phyloP scores from a whole-genome alignment of 1,284 basidiomycete species.

The Athelia psychrophila region DNA sequence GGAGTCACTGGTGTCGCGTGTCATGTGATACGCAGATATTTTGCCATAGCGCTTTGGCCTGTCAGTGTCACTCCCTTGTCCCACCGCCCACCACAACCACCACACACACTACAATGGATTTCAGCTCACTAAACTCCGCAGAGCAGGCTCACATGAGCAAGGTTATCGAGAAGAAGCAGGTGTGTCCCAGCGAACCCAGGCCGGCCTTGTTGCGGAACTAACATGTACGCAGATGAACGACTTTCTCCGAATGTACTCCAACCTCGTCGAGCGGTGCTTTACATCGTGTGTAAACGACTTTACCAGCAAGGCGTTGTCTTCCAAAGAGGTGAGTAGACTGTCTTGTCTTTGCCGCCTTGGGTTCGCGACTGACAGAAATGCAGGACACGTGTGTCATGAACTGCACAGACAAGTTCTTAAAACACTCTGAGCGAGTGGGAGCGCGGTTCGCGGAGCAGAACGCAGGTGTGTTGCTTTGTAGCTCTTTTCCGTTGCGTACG shows the following conservation, averaged over 20 bases:
- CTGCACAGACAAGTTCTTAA: constrained; percentile 93
- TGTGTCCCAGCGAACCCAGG: constrained; percentile 29
- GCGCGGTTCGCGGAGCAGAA: constrained; percentile 90
- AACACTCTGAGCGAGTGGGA: constrained; percentile 94
- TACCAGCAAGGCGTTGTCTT: constrained; percentile 89
- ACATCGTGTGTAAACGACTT: constrained; percentile 95
- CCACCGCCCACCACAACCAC: too few relatives aligned
- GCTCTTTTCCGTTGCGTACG: not conserved
- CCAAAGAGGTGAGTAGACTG: constrained; percentile 76
- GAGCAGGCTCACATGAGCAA: constrained; percentile 91
- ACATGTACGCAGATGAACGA: constrained; percentile 84
- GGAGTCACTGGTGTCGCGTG: too few relatives aligned
- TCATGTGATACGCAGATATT: too few relatives aligned
- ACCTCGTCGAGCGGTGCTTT: constrained; percentile 95
- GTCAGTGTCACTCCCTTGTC: too few relatives aligned
- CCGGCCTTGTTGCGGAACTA: not conserved
- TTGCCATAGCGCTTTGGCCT: too few relatives aligned
- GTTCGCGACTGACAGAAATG: constrained; percentile 3
- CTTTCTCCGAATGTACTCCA: constrained; percentile 95
- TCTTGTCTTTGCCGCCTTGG: constrained; percentile 7
- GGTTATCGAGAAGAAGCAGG: constrained; percentile 94
- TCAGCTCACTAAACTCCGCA: constrained; percentile 78
- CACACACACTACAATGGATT: constrained; percentile 80
- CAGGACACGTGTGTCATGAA: constrained; percentile 73
- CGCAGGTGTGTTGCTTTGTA: constrained; percentile 57